These are phyloP conservation scores for Lasiodiplodia gonubiensis DNA, from an alignment of 2,329 filamentous ascomycete species.

Conservation along the genomic window DNA sequence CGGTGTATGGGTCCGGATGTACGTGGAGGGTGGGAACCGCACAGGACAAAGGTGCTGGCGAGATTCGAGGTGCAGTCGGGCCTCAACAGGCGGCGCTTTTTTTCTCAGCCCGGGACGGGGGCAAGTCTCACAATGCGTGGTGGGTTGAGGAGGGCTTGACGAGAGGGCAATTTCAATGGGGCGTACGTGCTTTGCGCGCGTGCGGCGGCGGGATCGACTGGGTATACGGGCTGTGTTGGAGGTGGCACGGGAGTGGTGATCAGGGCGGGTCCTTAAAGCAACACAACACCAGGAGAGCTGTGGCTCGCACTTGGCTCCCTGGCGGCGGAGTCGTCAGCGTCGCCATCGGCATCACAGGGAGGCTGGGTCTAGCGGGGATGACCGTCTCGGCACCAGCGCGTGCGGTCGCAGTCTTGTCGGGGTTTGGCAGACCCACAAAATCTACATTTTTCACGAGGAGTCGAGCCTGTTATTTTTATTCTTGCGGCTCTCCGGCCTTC, in stretches of 20 bases:
- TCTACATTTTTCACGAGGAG: neutral
- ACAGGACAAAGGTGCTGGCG: slow-evolving; percentile 21
- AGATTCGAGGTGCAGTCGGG: slow-evolving; percentile 27
- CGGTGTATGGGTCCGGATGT: slow-evolving; percentile 23
- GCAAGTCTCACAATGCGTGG: slow-evolving; percentile 27
- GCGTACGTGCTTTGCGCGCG: slow-evolving; percentile 10
- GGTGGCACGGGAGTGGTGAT: slow-evolving; percentile 25
- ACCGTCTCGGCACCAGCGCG: slow-evolving; percentile 6
- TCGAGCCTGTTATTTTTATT: slow-evolving; percentile 14
- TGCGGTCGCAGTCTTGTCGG: slow-evolving; percentile 9
- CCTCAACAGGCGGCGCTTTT: slow-evolving; percentile 11
- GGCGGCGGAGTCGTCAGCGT: slow-evolving; percentile 5
- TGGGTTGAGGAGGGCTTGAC: slow-evolving; percentile 20
- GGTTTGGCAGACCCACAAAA: slow-evolving; percentile 21
- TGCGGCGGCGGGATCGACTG: slow-evolving; percentile 26
- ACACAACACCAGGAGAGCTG: neutral
- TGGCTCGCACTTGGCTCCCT: slow-evolving; percentile 14
- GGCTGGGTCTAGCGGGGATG: slow-evolving; percentile 3
- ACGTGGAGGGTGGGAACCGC: slow-evolving; percentile 26
- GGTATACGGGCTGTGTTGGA: slow-evolving; percentile 2
- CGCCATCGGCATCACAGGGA: slow-evolving; percentile 1
- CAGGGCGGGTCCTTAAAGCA: slow-evolving; percentile 28
- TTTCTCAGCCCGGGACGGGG: neutral
- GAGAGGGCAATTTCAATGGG: slow-evolving; percentile 20
- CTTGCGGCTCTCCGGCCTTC: neutral